These are phyloP conservation scores for Pythium brachiatum DNA, from an alignment of 352 stramenopile genomes.

Conservation along the genomic window DNA sequence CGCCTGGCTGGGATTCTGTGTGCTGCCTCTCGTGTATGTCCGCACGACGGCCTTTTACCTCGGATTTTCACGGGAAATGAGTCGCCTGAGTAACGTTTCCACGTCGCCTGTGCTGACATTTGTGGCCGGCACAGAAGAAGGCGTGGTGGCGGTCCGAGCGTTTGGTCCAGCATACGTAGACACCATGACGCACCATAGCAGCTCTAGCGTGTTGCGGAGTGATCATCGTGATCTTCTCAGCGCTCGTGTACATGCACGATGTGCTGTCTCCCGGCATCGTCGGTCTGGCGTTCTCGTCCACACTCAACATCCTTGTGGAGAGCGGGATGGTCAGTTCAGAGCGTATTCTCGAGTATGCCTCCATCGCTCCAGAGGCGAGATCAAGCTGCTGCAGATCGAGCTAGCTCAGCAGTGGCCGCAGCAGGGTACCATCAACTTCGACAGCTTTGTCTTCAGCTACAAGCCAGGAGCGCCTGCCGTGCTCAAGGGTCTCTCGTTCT, in stretches of 20 bases:
- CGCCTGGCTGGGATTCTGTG: conserved; percentile 85
- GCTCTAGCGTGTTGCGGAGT: no score
- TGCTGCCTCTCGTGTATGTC: conserved; percentile 51
- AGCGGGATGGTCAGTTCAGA: conserved; percentile 56
- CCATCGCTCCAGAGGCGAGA: conserved; percentile 25
- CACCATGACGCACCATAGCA: no score
- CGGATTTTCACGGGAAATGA: no score
- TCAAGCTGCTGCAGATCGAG: neutral
- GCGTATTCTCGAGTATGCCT: conserved; percentile 41
- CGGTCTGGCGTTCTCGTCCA: conserved; percentile 86
- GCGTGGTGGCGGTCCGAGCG: no score
- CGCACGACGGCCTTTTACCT: conserved; percentile 36
- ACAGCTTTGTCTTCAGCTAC: conserved; percentile 82
- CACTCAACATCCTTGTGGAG: conserved; percentile 63
- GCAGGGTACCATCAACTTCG: conserved; percentile 61
- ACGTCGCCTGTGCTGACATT: no score
- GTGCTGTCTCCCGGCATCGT: conserved; percentile 55
- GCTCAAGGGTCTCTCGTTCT: conserved; percentile 42
- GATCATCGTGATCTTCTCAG: conserved; percentile 29
- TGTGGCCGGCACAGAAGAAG: no score
- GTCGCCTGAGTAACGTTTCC: no score
- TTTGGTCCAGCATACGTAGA: no score
- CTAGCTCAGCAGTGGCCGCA: conserved; percentile 44
- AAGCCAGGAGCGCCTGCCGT: conserved; percentile 39
- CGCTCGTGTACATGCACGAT: conserved; percentile 28